phyloP scores from a whole-genome alignment of 441 rosid species.

The Syzygium malaccense region DNA sequence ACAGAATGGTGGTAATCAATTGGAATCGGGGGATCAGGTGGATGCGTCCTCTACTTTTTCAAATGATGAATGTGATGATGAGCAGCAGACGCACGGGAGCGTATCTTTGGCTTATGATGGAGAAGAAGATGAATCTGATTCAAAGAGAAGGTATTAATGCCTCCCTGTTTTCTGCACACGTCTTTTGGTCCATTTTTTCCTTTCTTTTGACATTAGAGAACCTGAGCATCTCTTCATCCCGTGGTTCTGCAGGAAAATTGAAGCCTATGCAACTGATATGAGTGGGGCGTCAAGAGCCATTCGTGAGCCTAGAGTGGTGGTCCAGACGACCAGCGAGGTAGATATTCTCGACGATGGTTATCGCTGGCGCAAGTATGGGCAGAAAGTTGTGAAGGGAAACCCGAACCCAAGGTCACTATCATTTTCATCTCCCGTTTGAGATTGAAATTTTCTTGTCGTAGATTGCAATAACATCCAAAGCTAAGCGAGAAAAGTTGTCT shows the following conservation, averaged over 20 bases:
- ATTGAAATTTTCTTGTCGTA: neutral
- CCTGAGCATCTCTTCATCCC: constrained; percentile 3
- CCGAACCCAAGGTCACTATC: constrained; percentile 59
- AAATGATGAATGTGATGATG: constrained; percentile 64
- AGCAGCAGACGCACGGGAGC: constrained; percentile 52
- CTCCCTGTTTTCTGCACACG: neutral
- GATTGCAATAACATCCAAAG: neutral
- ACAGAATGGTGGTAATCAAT: constrained; percentile 26
- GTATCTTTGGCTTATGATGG: constrained; percentile 45
- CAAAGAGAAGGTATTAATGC: constrained; percentile 51
- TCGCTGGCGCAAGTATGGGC: constrained; percentile 76
- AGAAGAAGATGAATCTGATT: constrained; percentile 68
- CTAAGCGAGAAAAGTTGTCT: neutral
- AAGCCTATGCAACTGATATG: constrained; percentile 59
- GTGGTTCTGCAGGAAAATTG: constrained; percentile 42
- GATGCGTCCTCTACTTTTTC: constrained; percentile 66
- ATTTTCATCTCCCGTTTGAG: neutral
- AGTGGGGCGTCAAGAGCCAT: constrained; percentile 75
- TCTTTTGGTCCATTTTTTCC: neutral
- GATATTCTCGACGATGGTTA: constrained; percentile 76
- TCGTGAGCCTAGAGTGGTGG: constrained; percentile 71
- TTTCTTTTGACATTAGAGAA: neutral
- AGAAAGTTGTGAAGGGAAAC: constrained; percentile 79
- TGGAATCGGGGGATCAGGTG: constrained; percentile 39
- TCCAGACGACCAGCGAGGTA: constrained; percentile 69